Percentiles rank a stretch among this genome's conserved stretches.
These are phyloP conservation scores for Sporobolomyces roseus DNA, from an alignment of 768 basidiomycete genomes.

Conservation along the genomic window DNA sequence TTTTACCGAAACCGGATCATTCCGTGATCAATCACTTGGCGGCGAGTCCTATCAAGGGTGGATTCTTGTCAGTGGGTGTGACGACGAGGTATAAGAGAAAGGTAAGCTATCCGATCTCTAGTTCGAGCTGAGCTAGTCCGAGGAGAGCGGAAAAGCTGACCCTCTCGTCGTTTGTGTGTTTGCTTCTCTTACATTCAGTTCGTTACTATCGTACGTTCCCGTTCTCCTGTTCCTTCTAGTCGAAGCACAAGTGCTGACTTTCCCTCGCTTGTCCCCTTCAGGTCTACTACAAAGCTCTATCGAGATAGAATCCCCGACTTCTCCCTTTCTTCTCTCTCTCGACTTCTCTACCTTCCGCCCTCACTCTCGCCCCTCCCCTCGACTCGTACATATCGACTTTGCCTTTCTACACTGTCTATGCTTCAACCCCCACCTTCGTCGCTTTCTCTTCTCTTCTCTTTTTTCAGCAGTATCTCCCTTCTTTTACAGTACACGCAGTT, in stretches of 20 bases:
- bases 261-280: background rate
- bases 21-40: constrained; percentile 87
- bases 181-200: constrained; percentile 25
- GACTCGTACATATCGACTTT: too few species aligned
- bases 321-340: background rate
- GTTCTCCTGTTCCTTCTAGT: background rate
- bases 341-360: background rate
- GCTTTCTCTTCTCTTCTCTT: too few species aligned
- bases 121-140: too few species aligned
- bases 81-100: constrained; percentile 89
- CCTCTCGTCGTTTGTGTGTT: background rate
- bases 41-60: constrained; percentile 90
- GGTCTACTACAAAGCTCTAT: constrained; percentile 40
- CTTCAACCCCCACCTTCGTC: too few species aligned
- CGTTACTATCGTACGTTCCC: constrained; percentile 37
- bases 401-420: too few species aligned
- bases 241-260: background rate
- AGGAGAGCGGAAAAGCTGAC: too few species aligned
- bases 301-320: background rate
- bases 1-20: constrained; percentile 87
- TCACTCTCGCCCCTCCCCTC: too few species aligned
- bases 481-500: too few species aligned
- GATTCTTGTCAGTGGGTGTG: constrained; percentile 83
- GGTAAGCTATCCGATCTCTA: constrained; percentile 52
- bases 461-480: too few species aligned